Conservation (phyloP, 1,284 basidiomycete genomes). For the Agroathelia rolfsii region DNA sequence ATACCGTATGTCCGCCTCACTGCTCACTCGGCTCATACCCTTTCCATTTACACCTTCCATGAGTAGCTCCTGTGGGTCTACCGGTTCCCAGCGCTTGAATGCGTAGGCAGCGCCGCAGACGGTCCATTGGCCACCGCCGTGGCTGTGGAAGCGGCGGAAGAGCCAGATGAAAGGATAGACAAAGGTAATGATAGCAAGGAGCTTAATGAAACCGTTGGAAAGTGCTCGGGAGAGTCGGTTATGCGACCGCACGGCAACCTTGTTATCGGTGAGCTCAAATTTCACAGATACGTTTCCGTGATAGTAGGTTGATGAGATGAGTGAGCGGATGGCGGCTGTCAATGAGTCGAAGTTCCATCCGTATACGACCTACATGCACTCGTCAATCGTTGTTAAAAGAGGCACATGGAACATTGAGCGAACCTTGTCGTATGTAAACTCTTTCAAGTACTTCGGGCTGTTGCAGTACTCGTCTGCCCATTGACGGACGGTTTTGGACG, state of each 20-base stretch:
- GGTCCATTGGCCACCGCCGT: slow-evolving; percentile 57
- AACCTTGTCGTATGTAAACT: slow-evolving; percentile 56
- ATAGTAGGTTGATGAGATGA: slow-evolving; percentile 45
- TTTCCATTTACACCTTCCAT: too few species aligned
- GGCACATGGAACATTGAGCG: slow-evolving; percentile 3
- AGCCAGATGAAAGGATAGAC: slow-evolving; percentile 71
- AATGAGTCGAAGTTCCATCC: slow-evolving; percentile 61
- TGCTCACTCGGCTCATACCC: slow-evolving; percentile 18
- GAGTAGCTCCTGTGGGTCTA: too few species aligned
- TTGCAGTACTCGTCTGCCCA: slow-evolving; percentile 68
- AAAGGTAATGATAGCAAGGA: slow-evolving; percentile 51
- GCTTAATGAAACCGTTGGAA: slow-evolving; percentile 55
- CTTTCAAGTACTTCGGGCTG: slow-evolving; percentile 50
- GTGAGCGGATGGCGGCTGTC: slow-evolving; percentile 38
- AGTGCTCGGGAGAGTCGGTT: slow-evolving; percentile 51
- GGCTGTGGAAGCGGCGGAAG: slow-evolving; percentile 48
- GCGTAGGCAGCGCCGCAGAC: slow-evolving; percentile 63
- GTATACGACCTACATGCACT: slow-evolving; percentile 41
- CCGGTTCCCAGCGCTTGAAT: slow-evolving; percentile 34
- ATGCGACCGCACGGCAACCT: slow-evolving; percentile 50
- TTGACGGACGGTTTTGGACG: slow-evolving; percentile 44
- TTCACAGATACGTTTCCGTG: slow-evolving; percentile 38
- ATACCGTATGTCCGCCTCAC: slow-evolving; percentile 12
- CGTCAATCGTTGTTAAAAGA: not conserved
- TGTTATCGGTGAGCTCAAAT: slow-evolving; percentile 32